A percentile compares a stretch with the other conserved stretches of the same genome.
phyloP scores from a whole-genome alignment of 2,329 filamentous ascomycete genomes.

The Pestalotiopsis sp. region DNA sequence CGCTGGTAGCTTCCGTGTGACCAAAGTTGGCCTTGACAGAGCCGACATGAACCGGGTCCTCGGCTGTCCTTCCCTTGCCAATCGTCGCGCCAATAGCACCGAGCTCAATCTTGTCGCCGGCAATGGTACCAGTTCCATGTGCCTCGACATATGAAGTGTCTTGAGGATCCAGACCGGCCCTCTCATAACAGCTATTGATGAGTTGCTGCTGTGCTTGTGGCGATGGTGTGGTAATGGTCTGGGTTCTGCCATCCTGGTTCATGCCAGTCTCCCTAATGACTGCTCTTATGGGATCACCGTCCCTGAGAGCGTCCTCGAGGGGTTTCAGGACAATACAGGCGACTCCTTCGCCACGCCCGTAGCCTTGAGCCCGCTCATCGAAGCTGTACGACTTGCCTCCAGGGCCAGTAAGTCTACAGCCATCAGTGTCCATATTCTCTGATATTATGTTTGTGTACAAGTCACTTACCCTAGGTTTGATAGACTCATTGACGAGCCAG shows the following conservation, averaged over 20 bases:
- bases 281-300: constrained; percentile 37
- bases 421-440: background rate
- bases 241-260: constrained; percentile 17
- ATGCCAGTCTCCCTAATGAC: constrained; percentile 14
- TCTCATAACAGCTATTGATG: constrained; percentile 9
- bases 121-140: constrained; percentile 15
- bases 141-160: constrained; percentile 15
- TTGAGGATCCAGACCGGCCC: constrained; percentile 9
- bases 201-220: constrained; percentile 8
- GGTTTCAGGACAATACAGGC: constrained; percentile 45
- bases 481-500: constrained; percentile 7
- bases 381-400: constrained; percentile 26
- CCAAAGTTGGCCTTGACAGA: constrained; percentile 24
- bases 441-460: background rate
- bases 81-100: constrained; percentile 4
- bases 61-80: background rate
- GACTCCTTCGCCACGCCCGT: constrained; percentile 48
- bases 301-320: constrained; percentile 41
- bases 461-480: constrained; percentile 7
- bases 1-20: constrained; percentile 22
- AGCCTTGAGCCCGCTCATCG: constrained; percentile 45
- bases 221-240: constrained; percentile 12
- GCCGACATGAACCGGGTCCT: constrained; percentile 16
- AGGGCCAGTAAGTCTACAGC: constrained; percentile 3
- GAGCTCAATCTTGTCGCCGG: constrained; percentile 10